These are phyloP conservation scores for Trichoderma koningiopsis DNA, from an alignment of 2,329 filamentous ascomycete genomes.

Conservation along the genomic window DNA sequence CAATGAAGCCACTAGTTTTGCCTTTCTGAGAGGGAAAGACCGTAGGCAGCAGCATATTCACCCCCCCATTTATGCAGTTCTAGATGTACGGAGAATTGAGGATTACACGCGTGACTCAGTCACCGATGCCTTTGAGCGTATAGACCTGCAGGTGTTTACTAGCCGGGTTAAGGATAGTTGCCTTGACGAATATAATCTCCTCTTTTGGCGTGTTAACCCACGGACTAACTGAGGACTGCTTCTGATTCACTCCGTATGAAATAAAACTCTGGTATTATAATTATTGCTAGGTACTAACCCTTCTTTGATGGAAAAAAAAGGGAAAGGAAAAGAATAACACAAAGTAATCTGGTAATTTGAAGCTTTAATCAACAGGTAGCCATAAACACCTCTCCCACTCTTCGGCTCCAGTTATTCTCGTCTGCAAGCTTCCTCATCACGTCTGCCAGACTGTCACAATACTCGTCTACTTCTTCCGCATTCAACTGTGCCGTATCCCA, in stretches of 20 bases:
- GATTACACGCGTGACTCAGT: constrained; percentile 3
- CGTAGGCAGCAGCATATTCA: background rate
- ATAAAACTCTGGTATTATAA: too few species aligned
- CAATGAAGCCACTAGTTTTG: background rate
- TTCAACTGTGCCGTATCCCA: constrained; percentile 47
- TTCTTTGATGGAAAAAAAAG: too few species aligned
- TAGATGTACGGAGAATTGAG: background rate
- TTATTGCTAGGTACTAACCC: too few species aligned
- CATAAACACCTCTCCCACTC: constrained; percentile 34
- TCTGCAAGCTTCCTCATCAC: constrained; percentile 37
- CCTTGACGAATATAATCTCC: background rate
- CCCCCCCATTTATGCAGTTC: background rate
- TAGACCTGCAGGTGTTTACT: background rate
- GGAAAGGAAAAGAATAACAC: too few species aligned
- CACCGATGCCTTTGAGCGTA: background rate
- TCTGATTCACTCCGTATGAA: background rate
- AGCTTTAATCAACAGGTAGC: background rate
- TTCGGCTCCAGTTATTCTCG: constrained; percentile 35
- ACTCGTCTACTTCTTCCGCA: constrained; percentile 35
- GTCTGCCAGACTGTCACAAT: constrained; percentile 37
- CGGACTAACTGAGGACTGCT: background rate
- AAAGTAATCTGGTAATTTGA: too few species aligned
- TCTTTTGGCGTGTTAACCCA: background rate
- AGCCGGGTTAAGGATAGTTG: background rate
- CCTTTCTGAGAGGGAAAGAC: background rate